Conservation (phyloP, 2,329 filamentous ascomycete genomes). For the Xylariaceae sp. region DNA sequence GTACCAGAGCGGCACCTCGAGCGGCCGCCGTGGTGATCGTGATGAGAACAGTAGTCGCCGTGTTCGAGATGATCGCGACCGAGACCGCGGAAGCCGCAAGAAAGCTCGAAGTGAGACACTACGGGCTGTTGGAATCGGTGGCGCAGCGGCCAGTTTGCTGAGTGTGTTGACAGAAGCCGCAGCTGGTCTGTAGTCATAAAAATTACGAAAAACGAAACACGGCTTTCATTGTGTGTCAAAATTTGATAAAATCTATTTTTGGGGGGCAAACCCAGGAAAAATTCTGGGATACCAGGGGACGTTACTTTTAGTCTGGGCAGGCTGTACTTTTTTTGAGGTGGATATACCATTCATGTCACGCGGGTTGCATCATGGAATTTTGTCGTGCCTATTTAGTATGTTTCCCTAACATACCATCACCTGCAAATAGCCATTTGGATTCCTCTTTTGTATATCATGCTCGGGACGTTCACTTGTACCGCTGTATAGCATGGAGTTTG, state of each 20-base stretch:
- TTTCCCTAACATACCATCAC: not conserved
- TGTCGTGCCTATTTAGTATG: not conserved
- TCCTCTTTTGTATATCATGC: too few relatives aligned
- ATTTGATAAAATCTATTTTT: too few relatives aligned
- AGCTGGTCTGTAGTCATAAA: slow-evolving; percentile 29
- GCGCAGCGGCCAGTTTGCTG: slow-evolving; percentile 63
- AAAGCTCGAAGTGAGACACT: slow-evolving; percentile 58
- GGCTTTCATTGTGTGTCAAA: not conserved
- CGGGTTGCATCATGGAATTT: not conserved
- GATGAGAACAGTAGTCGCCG: slow-evolving; percentile 41
- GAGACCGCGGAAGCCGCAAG: slow-evolving; percentile 32
- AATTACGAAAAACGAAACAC: not conserved
- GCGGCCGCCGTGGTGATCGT: slow-evolving; percentile 24
- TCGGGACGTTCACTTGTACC: too few relatives aligned
- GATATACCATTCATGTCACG: not conserved
- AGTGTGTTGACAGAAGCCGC: slow-evolving; percentile 65
- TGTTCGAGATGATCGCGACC: slow-evolving; percentile 9
- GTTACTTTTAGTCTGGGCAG: too few relatives aligned
- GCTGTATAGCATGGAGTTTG: too few relatives aligned
- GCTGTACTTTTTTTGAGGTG: not conserved
- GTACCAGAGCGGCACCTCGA: slow-evolving; percentile 14
- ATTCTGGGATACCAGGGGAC: too few relatives aligned
- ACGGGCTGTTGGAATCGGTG: slow-evolving; percentile 64
- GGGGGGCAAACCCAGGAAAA: too few relatives aligned
- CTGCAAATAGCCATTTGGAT: too few relatives aligned